phyloP scores from a whole-genome alignment of 345 rosid species.

The Mercurialis annua region DNA sequence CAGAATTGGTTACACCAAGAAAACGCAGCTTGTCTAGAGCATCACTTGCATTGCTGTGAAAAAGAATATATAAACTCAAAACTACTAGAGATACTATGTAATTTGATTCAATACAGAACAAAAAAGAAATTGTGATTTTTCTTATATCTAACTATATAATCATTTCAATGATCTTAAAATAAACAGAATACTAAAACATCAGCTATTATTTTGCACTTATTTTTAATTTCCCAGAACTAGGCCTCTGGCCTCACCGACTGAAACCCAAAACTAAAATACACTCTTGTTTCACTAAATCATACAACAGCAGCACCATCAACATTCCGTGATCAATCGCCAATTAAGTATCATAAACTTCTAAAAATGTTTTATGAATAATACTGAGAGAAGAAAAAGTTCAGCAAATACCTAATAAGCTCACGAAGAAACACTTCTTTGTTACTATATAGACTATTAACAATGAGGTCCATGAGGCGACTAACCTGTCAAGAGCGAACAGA shows the following conservation, averaged over 20 bases:
- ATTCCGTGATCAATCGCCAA: not conserved
- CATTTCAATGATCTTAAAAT: too few species aligned
- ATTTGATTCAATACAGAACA: not conserved
- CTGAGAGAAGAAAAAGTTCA: not conserved
- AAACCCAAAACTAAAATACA: not conserved
- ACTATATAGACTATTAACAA: slow-evolving; percentile 91
- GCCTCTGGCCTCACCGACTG: too few species aligned
- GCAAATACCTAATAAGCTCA: slow-evolving; percentile 78
- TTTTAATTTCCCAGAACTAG: not conserved
- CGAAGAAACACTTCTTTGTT: slow-evolving; percentile 97
- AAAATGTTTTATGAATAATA: not conserved
- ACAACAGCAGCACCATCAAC: slow-evolving; percentile 1
- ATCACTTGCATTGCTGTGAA: slow-evolving; percentile 92
- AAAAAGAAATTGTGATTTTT: not conserved
- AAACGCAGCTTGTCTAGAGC: slow-evolving; percentile 93
- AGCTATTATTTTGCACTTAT: not conserved
- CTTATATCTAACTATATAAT: not conserved
- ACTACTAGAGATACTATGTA: not conserved
- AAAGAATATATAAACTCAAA: slow-evolving; percentile 7
- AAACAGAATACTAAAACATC: not conserved
- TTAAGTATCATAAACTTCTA: not conserved
- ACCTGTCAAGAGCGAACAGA: slow-evolving; percentile 45
- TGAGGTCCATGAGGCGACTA: slow-evolving; percentile 98
- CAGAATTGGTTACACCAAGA: slow-evolving; percentile 76
- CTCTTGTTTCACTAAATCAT: not conserved